A percentile compares a stretch with the other conserved stretches of the same genome.
Evolutionary conservation across 768 basidiomycete genomes (phyloP).

Genomic region (Boletus barrowsii): DNA sequence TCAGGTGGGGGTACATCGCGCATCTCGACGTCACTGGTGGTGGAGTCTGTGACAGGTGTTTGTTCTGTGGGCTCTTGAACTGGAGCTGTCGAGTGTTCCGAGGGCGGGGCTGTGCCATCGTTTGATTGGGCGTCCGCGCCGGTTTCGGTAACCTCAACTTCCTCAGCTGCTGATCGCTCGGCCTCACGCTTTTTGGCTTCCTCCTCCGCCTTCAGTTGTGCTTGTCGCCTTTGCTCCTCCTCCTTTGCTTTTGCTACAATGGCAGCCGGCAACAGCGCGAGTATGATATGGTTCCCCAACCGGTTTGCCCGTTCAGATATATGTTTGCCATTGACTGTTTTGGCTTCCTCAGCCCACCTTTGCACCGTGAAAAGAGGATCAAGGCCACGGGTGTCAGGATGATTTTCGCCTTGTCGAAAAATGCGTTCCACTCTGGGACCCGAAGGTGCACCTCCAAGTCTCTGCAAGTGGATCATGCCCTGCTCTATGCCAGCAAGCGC

Average conservation of each 20-base stretch:
- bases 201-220: conserved; percentile 56
- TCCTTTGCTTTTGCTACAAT: conserved; percentile 51
- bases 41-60: conserved; percentile 31
- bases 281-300: conserved; percentile 65
- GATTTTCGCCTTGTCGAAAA: conserved; percentile 46
- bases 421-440: conserved; percentile 62
- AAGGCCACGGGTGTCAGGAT: conserved; percentile 46
- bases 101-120: conserved; percentile 13
- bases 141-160: conserved; percentile 35
- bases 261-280: conserved; percentile 79
- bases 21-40: conserved; percentile 49
- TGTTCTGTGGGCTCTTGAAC: conserved; percentile 14
- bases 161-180: conserved; percentile 30
- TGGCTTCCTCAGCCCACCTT: conserved; percentile 88
- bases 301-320: conserved; percentile 63
- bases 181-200: conserved; percentile 38
- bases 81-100: conserved; percentile 8
- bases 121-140: conserved; percentile 9
- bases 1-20: conserved; percentile 34
- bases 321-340: conserved; percentile 74
- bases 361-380: conserved; percentile 79
- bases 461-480: conserved; percentile 45
- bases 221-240: conserved; percentile 37
- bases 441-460: conserved; percentile 45
- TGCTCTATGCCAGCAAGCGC: conserved; percentile 61